These are phyloP conservation scores for Nowakowskiella sp. DNA, from an alignment of 192 early-diverging fungal species.

Conservation along the genomic window DNA sequence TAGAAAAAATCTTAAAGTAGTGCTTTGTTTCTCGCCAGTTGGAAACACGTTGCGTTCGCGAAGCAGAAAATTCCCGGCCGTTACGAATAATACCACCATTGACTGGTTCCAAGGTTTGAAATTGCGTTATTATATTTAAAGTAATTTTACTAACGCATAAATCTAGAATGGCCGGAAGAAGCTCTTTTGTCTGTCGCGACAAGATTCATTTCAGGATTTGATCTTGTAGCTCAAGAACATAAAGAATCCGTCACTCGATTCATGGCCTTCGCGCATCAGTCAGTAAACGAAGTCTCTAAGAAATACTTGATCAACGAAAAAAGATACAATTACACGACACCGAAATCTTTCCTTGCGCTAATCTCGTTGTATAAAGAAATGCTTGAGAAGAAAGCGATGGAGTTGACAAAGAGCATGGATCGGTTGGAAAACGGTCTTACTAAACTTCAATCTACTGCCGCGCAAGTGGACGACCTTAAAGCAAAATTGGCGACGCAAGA, in stretches of 20 bases:
- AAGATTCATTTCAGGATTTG: constrained; percentile 46
- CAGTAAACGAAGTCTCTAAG: constrained; percentile 49
- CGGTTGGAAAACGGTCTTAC: constrained; percentile 59
- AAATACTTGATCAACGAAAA: constrained; percentile 60
- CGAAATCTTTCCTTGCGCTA: constrained; percentile 56
- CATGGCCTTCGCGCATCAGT: constrained; percentile 57
- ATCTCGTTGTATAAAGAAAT: constrained; percentile 57
- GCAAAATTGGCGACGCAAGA: constrained; percentile 57
- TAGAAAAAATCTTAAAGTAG: constrained; percentile 50
- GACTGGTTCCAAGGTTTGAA: constrained; percentile 54
- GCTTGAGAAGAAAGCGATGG: constrained; percentile 49
- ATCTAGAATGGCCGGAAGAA: constrained; percentile 45
- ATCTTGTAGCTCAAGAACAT: constrained; percentile 44
- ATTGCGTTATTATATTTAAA: not conserved
- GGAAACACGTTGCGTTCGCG: constrained; percentile 51
- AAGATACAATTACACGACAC: constrained; percentile 59
- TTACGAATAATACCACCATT: constrained; percentile 51
- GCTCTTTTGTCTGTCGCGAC: constrained; percentile 54
- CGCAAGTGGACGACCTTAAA: constrained; percentile 58
- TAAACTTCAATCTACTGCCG: constrained; percentile 53
- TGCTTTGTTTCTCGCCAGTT: constrained; percentile 59
- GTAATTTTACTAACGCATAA: not conserved
- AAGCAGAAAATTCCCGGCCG: constrained; percentile 57
- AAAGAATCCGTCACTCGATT: constrained; percentile 49
- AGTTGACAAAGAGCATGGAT: constrained; percentile 57